A percentile compares a stretch with the other conserved stretches of the same genome.
These are phyloP conservation scores for Lentinula novae-zelandiae DNA, from an alignment of 1,284 basidiomycete species.

Conservation along the genomic window DNA sequence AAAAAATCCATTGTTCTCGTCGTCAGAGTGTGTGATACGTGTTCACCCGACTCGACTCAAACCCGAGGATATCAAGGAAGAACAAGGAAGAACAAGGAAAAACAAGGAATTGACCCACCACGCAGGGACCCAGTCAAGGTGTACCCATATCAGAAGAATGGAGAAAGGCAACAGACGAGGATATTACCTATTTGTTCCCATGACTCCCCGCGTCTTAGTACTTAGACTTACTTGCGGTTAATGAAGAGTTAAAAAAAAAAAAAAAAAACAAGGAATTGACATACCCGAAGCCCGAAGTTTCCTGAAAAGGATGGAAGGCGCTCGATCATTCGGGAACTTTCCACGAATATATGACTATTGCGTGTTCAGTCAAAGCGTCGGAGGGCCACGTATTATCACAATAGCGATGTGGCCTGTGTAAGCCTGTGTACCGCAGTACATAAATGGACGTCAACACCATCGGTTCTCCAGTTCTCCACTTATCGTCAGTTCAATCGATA, in stretches of 20 bases:
- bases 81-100: not conserved
- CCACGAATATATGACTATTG: not conserved
- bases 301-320: not conserved
- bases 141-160: too few relatives aligned
- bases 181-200: too few relatives aligned
- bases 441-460: not conserved
- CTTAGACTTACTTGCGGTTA: too few relatives aligned
- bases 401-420: not conserved
- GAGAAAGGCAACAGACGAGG: too few relatives aligned
- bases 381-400: not conserved
- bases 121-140: too few relatives aligned
- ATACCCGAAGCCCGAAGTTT: not conserved
- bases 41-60: too few relatives aligned
- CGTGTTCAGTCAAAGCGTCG: not conserved
- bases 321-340: not conserved
- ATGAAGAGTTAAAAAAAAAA: too few relatives aligned
- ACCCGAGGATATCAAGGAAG: too few relatives aligned
- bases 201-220: too few relatives aligned
- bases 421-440: not conserved
- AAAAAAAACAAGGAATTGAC: not conserved
- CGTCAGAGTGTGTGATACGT: too few relatives aligned
- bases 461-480: not conserved
- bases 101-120: not conserved
- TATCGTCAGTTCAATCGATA: not conserved
- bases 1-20: not conserved